These are phyloP conservation scores for Aspergillus bombycis DNA, from an alignment of 2,329 filamentous ascomycete genomes.

Conservation along the genomic window DNA sequence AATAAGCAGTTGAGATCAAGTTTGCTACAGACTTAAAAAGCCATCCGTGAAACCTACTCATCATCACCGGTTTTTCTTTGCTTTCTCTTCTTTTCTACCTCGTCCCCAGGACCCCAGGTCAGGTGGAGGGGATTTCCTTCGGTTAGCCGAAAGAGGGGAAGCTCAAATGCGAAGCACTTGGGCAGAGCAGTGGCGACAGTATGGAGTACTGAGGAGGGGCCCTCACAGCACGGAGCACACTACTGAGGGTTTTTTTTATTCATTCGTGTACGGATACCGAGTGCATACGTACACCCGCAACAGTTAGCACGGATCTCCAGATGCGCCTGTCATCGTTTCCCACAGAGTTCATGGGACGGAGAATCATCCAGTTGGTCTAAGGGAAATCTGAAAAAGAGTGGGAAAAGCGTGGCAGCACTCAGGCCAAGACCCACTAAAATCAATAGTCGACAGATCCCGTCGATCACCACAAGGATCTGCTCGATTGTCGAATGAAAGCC, in stretches of 20 bases:
- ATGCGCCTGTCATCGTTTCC: constrained; percentile 22
- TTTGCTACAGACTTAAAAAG: not conserved
- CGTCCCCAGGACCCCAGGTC: not conserved
- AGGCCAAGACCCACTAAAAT: constrained; percentile 39
- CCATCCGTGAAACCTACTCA: not conserved
- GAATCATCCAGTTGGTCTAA: not conserved
- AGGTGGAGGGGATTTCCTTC: not conserved
- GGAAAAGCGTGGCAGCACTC: constrained; percentile 29
- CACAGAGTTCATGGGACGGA: constrained; percentile 14
- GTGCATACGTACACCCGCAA: not conserved
- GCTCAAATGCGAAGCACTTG: not conserved
- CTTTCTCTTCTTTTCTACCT: not conserved
- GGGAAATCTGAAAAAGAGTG: constrained; percentile 1
- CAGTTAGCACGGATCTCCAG: constrained; percentile 21
- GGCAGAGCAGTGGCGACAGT: not conserved
- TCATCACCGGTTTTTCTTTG: not conserved
- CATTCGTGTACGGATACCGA: not conserved
- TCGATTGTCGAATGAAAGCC: constrained; percentile 18
- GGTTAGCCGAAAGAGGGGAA: constrained; percentile 6
- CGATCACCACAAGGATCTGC: constrained; percentile 39
- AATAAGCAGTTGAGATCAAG: not conserved
- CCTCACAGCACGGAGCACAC: not conserved
- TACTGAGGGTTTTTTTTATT: not conserved
- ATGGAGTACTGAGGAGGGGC: not conserved
- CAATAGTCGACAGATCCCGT: constrained; percentile 45